Conservation (phyloP, 306 rosid genomes). For the Cercis canadensis region DNA sequence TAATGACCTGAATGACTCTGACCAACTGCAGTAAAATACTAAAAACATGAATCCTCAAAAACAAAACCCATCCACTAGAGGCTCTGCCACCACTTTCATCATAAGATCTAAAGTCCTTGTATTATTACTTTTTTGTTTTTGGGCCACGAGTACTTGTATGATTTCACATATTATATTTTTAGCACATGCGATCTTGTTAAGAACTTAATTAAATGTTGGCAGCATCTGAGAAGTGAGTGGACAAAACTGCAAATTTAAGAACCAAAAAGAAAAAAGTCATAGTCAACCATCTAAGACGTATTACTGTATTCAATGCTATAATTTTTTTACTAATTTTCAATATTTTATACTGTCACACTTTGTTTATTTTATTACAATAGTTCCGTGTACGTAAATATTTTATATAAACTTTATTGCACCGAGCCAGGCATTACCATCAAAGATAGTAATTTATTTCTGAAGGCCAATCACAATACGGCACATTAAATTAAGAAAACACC, state of each 20-base stretch:
- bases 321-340: conserved; percentile 24
- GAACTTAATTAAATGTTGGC: conserved; percentile 45
- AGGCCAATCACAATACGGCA: conserved; percentile 43
- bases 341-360: conserved; percentile 36
- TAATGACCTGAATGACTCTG: conserved; percentile 31
- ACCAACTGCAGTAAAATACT: conserved; percentile 15
- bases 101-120: conserved; percentile 35
- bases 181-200: conserved; percentile 37
- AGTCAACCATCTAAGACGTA: conserved; percentile 25
- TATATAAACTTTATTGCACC: conserved; percentile 39
- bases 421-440: conserved; percentile 39
- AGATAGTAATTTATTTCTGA: conserved; percentile 33
- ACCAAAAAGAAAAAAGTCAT: conserved; percentile 29
- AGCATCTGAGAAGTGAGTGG: conserved; percentile 33
- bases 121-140: no score
- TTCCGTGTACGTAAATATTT: conserved; percentile 23
- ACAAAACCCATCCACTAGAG: no score
- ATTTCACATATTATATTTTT: conserved; percentile 36
- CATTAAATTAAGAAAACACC: conserved; percentile 36
- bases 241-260: conserved; percentile 35
- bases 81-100: conserved; percentile 37
- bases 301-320: conserved; percentile 12
- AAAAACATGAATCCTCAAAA: conserved; percentile 12
- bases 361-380: conserved; percentile 25
- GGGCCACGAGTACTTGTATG: no score